Evolutionary conservation across 768 basidiomycete genomes (phyloP).

Genomic region (Mycena chlorophos): DNA sequence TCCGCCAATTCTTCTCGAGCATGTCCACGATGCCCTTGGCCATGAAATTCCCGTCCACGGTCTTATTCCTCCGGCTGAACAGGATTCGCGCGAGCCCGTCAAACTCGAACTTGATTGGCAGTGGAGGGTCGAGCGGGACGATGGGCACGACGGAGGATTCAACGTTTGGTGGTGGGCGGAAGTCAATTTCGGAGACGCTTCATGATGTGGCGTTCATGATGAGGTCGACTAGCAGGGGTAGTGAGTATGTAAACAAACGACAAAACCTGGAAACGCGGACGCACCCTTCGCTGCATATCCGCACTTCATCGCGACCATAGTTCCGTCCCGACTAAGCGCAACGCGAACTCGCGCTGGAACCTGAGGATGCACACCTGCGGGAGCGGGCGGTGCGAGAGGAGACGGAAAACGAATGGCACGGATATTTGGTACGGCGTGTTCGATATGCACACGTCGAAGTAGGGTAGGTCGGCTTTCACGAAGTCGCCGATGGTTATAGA

Average conservation of each 20-base stretch:
- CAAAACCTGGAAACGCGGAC: neutral
- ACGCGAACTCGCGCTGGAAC: slow-evolving; percentile 99
- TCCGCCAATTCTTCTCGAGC: slow-evolving; percentile 90
- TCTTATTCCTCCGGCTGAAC: slow-evolving; percentile 90
- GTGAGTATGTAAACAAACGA: neutral
- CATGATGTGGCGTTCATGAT: too few relatives aligned
- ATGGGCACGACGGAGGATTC: slow-evolving; percentile 91
- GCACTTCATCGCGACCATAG: slow-evolving; percentile 94
- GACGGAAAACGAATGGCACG: slow-evolving; percentile 93
- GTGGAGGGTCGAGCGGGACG: slow-evolving; percentile 91
- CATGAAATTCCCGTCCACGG: slow-evolving; percentile 83
- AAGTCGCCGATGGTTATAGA: slow-evolving; percentile 97
- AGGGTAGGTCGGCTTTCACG: slow-evolving; percentile 96
- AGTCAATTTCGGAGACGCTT: slow-evolving; percentile 97
- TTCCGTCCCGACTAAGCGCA: slow-evolving; percentile 81
- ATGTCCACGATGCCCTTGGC: slow-evolving; percentile 94
- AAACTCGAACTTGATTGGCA: slow-evolving; percentile 94
- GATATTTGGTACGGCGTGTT: slow-evolving; percentile 99
- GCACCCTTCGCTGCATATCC: slow-evolving; percentile 84
- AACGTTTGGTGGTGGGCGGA: slow-evolving; percentile 92
- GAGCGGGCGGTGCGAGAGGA: slow-evolving; percentile 93
- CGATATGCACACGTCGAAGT: slow-evolving; percentile 98
- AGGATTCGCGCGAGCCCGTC: slow-evolving; percentile 92
- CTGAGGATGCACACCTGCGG: slow-evolving; percentile 95
- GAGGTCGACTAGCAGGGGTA: slow-evolving; percentile 62